Evolutionary conservation across 352 stramenopile species (phyloP).

Genomic region (Phytophthora meadii): DNA sequence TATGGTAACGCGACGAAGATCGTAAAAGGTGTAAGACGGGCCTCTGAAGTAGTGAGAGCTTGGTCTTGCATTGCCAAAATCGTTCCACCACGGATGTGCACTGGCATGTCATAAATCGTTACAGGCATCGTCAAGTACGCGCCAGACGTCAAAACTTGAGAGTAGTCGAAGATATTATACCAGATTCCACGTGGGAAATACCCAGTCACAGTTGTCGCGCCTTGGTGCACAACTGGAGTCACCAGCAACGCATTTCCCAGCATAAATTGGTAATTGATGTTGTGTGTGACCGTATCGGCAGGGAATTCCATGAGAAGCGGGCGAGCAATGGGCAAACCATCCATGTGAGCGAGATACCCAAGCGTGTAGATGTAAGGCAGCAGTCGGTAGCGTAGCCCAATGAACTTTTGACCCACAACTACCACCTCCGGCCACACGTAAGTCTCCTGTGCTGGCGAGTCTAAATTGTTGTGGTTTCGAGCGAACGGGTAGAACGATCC

Average conservation of each 20-base stretch:
- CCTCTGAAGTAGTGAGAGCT: conserved; percentile 51
- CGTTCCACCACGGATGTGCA: conserved; percentile 58
- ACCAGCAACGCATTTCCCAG: conserved; percentile 55
- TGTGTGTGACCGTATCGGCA: conserved; percentile 40
- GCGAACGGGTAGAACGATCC: conserved; percentile 83
- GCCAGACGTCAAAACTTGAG: conserved; percentile 36
- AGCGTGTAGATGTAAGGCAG: conserved; percentile 87
- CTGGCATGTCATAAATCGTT: conserved; percentile 65
- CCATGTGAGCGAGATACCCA: conserved; percentile 57
- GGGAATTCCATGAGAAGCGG: conserved; percentile 79
- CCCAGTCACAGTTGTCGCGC: conserved; percentile 49
- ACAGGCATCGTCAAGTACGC: conserved; percentile 35
- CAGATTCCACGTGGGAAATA: conserved; percentile 57
- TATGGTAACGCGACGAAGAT: conserved; percentile 49
- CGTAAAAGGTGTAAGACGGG: conserved; percentile 55
- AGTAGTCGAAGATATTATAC: conserved; percentile 70
- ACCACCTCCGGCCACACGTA: conserved; percentile 67
- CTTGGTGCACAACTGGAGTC: conserved; percentile 61
- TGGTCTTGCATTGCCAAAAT: conserved; percentile 58
- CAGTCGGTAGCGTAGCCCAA: conserved; percentile 76
- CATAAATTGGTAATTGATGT: conserved; percentile 68
- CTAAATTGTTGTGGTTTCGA: conserved; percentile 82
- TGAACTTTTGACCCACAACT: conserved; percentile 58
- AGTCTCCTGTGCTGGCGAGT: conserved; percentile 62
- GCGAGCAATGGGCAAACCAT: conserved; percentile 58